These are phyloP conservation scores for Aspergillus unguis DNA, from an alignment of 2,329 filamentous ascomycete genomes.

Conservation along the genomic window DNA sequence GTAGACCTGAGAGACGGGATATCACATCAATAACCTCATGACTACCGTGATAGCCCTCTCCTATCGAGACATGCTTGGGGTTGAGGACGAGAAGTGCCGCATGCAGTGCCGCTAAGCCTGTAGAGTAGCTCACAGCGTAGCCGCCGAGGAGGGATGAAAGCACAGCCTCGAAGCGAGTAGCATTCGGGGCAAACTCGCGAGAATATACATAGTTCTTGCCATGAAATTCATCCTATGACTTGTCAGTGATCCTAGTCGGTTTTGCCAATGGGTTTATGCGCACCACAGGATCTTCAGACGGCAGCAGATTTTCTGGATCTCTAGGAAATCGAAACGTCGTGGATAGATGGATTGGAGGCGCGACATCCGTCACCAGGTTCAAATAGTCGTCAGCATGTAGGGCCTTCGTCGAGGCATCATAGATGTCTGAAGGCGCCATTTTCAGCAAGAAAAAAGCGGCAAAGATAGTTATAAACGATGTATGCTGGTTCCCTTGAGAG, in stretches of 20 bases:
- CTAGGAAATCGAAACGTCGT: slow-evolving; percentile 80
- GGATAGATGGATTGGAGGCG: slow-evolving; percentile 83
- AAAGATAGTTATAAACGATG: background rate
- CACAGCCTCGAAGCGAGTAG: slow-evolving; percentile 78
- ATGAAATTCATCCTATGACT: slow-evolving; percentile 16
- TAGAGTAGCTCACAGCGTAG: slow-evolving; percentile 72
- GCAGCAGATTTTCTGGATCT: slow-evolving; percentile 63
- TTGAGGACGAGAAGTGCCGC: slow-evolving; percentile 77
- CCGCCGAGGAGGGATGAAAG: slow-evolving; percentile 66
- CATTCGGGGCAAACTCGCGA: slow-evolving; percentile 73
- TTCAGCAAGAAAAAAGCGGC: background rate
- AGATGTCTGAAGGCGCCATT: slow-evolving; percentile 20
- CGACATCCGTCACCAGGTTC: slow-evolving; percentile 72
- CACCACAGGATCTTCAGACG: slow-evolving; percentile 51
- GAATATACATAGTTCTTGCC: slow-evolving; percentile 70
- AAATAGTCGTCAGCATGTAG: slow-evolving; percentile 78
- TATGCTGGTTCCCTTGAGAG: no score
- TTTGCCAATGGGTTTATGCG: background rate
- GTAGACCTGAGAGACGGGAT: slow-evolving; percentile 69
- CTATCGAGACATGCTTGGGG: slow-evolving; percentile 76
- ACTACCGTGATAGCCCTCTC: slow-evolving; percentile 86
- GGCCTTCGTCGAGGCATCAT: slow-evolving; percentile 53
- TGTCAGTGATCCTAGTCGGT: background rate
- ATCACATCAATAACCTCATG: slow-evolving; percentile 78
- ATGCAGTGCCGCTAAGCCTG: slow-evolving; percentile 83